Evolutionary conservation across 257 asterid genomes (phyloP), one percentile per base, ranked within the genome.

Genomic region (Ballota nigra): DNA sequence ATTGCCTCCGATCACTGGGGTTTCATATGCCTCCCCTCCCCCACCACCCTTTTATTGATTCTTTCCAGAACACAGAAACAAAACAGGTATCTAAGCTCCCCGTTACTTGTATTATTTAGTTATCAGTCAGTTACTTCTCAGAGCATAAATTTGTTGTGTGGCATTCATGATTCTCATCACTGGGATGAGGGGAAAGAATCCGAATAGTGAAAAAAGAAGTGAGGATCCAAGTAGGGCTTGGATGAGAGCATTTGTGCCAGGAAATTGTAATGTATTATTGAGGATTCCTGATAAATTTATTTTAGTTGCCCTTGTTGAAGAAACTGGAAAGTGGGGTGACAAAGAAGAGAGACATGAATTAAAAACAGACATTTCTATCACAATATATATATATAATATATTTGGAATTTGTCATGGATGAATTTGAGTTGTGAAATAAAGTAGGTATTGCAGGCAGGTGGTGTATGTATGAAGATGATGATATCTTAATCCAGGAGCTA

Each of bases 11-110:
- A 71, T 89, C 11, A 38, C 43, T 11, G 92, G 92, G 43, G 85
- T 89, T 15, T 82, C 96, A 45, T 89, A 91, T 52, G 96, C 97
- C 19, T 91, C 97, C 40, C 97, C 97, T 15, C 97, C 97, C 0
- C 97, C 97, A 29, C 97, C 97, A 19, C 95, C 96, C 80, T 89
- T 71, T 73, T 91, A 91, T 83, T 91, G 86, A 91, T 86, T 92
- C 89, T 84, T 89, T 72, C 71, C 74, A 5, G 22, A 79, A 56
- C 69, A 75, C 78, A 53, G 43, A 62, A 59, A 47, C 55, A 47
- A 60, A 33, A 77, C 77, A 76, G 80, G 82, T 76, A 73, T 47
- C 78, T 73, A 72, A 75, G 61, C 72, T 63, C 51, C 69, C 74
- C 69, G 65, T 77, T 83, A 74, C 76, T 72, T 72, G 75, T 78